Evolutionary conservation across 495 filamentous ascomycete species (phyloP), one percentile per base, ranked within the genome.

Genomic region (Hypoxylon perforatum): DNA sequence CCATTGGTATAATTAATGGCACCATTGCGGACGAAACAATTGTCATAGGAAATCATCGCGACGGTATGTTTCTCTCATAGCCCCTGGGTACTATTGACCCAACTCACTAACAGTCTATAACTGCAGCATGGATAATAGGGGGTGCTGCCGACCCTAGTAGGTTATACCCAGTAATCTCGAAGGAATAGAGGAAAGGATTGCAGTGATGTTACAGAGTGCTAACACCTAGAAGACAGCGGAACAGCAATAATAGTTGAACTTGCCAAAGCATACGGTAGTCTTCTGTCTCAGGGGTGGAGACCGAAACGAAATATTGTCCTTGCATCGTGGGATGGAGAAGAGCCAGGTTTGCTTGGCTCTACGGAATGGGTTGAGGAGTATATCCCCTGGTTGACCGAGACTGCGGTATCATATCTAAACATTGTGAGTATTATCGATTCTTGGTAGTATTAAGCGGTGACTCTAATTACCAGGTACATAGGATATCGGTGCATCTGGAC

Each of bases 341-440:
- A 94, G 73, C 96, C 94, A 69, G 94, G 94, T 1, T 46, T 69
- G 11, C 87, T 96, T 54, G 93, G 93, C 4, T 93, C 91, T 12
- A 96, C 92, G 2, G 93, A 97, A 76, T 91, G 91, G 76, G 93
- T 96, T 28, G 93, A 97, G 73, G 93, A 97, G 53, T 89, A 92
- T 55, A 72, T 93, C 0, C 88, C 90, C 3, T 95, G 92, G 91
- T 86, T 96, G 6, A 87, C 83, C 4, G 83, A 85, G 23, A 81
- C 89, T 1, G 89, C 89, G 2, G 83, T 93, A 46, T 92, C 92
- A 2, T 97, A 97, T 69, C 73, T 97, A 39, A 97, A 97, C 70
- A 87, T 97, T 41, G 64, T 67, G 11, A 67, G 64, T 57, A 46
- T 11, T n/a, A 4, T 10, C 28, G 15, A 35, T 33, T 33, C 30